These are phyloP conservation scores for Skeletonema potamos DNA, from an alignment of 108 stramenopile genomes.

Conservation along the genomic window DNA sequence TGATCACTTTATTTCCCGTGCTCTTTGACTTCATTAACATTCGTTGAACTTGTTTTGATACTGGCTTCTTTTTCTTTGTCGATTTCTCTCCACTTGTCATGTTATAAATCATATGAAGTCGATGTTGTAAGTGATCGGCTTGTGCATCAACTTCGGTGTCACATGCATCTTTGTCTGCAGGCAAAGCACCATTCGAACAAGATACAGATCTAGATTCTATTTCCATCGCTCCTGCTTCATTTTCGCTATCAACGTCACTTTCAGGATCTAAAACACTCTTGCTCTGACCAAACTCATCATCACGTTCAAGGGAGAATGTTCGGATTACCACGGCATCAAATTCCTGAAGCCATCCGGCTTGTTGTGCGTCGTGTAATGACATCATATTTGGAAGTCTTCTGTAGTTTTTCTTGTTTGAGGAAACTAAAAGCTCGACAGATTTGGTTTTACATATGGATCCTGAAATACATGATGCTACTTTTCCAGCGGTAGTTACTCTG, in stretches of 20 bases:
- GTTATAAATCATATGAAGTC: slow-evolving; percentile 17
- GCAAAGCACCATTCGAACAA: neutral
- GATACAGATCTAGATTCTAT: neutral
- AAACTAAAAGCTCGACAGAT: slow-evolving; percentile 34
- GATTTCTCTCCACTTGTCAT: neutral
- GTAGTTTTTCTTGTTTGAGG: neutral
- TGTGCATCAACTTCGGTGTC: neutral
- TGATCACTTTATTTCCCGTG: slow-evolving; percentile 55
- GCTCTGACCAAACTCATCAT: slow-evolving; percentile 15
- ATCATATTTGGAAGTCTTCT: slow-evolving; percentile 47
- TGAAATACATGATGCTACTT: slow-evolving; percentile 28
- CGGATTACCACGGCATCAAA: slow-evolving; percentile 47
- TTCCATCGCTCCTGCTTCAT: neutral
- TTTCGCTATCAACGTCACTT: slow-evolving; percentile 23
- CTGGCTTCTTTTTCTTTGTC: slow-evolving; percentile 55
- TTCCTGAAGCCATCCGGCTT: slow-evolving; percentile 35
- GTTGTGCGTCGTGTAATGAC: slow-evolving; percentile 44
- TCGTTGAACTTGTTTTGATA: slow-evolving; percentile 65
- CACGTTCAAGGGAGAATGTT: slow-evolving; percentile 6
- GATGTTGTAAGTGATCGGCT: slow-evolving; percentile 7
- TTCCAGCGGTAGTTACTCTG: slow-evolving; percentile 36
- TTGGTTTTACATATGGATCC: slow-evolving; percentile 14
- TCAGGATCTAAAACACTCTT: slow-evolving; percentile 40
- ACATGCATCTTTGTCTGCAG: neutral
- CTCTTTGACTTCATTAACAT: slow-evolving; percentile 78